A percentile compares a stretch with the other conserved stretches of the same genome.
phyloP scores from a whole-genome alignment of 2,329 filamentous ascomycete species.

The Aspergillus ochraceoroseus region DNA sequence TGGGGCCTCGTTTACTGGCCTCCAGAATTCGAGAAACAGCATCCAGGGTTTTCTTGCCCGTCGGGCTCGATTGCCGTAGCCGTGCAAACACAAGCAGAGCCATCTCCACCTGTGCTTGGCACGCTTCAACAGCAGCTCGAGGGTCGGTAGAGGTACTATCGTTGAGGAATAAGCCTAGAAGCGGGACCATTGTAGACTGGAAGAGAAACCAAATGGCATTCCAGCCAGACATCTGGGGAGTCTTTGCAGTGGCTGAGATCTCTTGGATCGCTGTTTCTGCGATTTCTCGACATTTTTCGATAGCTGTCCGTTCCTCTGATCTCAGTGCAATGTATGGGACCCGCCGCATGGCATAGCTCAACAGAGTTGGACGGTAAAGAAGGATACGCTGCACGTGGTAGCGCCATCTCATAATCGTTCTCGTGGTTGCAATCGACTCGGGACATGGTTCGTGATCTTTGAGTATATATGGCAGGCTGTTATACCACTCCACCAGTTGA shows the following conservation, averaged over 20 bases:
- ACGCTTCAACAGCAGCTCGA: constrained; percentile 50
- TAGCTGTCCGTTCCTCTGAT: constrained; percentile 62
- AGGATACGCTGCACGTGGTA: constrained; percentile 74
- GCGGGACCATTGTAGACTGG: constrained; percentile 72
- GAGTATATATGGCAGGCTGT: constrained; percentile 62
- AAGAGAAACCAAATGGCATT: constrained; percentile 78
- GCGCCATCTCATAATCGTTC: constrained; percentile 75
- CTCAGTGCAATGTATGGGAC: constrained; percentile 48
- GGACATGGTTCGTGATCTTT: constrained; percentile 63
- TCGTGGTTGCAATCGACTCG: constrained; percentile 63
- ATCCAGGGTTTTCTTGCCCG: constrained; percentile 58
- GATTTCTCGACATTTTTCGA: constrained; percentile 64
- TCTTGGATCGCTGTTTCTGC: constrained; percentile 68
- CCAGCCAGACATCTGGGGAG: constrained; percentile 73
- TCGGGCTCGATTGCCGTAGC: constrained; percentile 62
- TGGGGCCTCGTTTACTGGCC: constrained; percentile 41
- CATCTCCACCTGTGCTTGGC: constrained; percentile 54
- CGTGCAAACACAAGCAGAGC: constrained; percentile 39
- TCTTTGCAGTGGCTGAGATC: constrained; percentile 64
- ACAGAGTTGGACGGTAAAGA: constrained; percentile 66
- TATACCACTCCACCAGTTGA: constrained; percentile 68
- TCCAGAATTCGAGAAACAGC: constrained; percentile 62
- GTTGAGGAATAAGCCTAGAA: constrained; percentile 62
- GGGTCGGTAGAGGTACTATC: constrained; percentile 51
- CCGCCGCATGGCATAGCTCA: constrained; percentile 57